These are phyloP conservation scores for Candida vaughaniae DNA, from an alignment of 805 yeast species.

Conservation along the genomic window DNA sequence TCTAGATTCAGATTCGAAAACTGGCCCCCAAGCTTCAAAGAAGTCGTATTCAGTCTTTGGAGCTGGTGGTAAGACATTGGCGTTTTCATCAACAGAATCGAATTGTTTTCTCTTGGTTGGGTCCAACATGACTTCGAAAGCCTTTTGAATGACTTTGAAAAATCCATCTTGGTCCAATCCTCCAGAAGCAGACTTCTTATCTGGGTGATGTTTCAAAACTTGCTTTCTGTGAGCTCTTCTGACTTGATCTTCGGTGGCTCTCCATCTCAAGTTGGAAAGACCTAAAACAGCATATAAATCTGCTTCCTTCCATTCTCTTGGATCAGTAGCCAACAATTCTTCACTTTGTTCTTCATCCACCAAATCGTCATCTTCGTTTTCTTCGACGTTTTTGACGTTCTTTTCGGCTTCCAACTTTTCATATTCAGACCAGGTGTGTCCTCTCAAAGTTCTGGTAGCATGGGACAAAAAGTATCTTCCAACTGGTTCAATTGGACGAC, in stretches of 20 bases:
- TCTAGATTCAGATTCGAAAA: slow-evolving; percentile 85
- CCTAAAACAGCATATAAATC: slow-evolving; percentile 97
- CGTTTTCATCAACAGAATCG: slow-evolving; percentile 91
- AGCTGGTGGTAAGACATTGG: slow-evolving; percentile 80
- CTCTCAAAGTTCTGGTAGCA: slow-evolving; percentile 91
- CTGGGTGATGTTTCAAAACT: slow-evolving; percentile 97
- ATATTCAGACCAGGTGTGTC: slow-evolving; percentile 98
- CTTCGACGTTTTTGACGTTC: slow-evolving; percentile 73
- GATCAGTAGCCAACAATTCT: slow-evolving; percentile 81
- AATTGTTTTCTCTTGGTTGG: slow-evolving; percentile 85
- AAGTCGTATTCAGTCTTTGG: slow-evolving; percentile 71
- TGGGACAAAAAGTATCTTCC: slow-evolving; percentile 95
- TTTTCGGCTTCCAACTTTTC: slow-evolving; percentile 91
- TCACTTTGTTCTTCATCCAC: slow-evolving; percentile 72
- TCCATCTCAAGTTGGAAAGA: slow-evolving; percentile 83
- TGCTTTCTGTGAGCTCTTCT: slow-evolving; percentile 96
- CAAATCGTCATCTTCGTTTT: slow-evolving; percentile 58
- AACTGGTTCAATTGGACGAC: slow-evolving; percentile 92
- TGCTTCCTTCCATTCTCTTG: slow-evolving; percentile 97
- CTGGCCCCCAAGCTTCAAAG: slow-evolving; percentile 89
- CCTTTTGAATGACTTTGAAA: slow-evolving; percentile 97
- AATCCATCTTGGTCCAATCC: slow-evolving; percentile 91
- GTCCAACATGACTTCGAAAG: slow-evolving; percentile 86
- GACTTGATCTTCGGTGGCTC: slow-evolving; percentile 88
- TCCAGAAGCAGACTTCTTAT: slow-evolving; percentile 91